A percentile compares a stretch with the other conserved stretches of the same genome.
Conservation (phyloP, 208 protist genomes). For the Vickermania ingenoplastis region DNA sequence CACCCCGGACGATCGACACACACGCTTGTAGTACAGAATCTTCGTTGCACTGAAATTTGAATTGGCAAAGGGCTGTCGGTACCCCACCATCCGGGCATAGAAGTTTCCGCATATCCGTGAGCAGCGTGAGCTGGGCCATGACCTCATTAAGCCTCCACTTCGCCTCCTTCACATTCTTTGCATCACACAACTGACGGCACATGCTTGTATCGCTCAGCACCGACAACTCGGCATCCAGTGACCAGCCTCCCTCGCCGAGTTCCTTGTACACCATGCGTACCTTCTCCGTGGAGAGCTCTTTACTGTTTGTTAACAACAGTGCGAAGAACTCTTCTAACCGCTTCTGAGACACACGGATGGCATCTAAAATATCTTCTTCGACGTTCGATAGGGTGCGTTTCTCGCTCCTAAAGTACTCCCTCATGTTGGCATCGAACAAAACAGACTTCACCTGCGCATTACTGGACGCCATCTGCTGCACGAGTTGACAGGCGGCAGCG, state of each 20-base stretch:
- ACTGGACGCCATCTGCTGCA: neutral
- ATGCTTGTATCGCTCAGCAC: no score
- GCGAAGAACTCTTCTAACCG: neutral
- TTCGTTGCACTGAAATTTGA: neutral
- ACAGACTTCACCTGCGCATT: neutral
- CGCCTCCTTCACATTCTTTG: no score
- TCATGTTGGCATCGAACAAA: neutral
- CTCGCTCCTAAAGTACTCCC: neutral
- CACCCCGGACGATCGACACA: no score
- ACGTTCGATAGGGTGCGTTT: neutral
- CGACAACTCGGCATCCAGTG: neutral
- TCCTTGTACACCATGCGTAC: no score
- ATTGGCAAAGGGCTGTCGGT: neutral
- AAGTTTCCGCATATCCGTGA: no score
- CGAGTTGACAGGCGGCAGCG: neutral
- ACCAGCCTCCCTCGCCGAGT: no score
- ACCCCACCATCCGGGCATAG: neutral
- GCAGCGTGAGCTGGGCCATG: no score
- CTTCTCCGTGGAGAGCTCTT: no score
- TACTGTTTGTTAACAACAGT: neutral
- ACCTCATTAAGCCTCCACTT: no score
- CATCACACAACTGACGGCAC: no score
- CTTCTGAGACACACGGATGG: neutral
- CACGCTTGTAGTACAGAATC: no score
- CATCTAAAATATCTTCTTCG: neutral